Conservation (phyloP, 345 rosid species). For the Ricinus communis region DNA sequence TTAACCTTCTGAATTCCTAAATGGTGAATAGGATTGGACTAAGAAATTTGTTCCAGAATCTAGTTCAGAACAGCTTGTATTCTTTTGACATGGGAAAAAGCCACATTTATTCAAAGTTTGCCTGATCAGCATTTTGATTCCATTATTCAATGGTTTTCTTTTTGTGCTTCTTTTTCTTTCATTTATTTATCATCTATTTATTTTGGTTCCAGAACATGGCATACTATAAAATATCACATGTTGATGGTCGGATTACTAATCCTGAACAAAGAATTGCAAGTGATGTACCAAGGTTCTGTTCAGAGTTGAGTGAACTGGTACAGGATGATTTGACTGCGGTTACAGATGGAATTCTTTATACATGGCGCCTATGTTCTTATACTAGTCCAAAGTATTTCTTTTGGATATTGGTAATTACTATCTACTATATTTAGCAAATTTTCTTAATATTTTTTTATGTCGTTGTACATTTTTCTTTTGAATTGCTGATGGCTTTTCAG, state of each 20-base stretch:
- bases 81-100: background rate
- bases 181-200: constrained; percentile 5
- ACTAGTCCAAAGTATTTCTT: constrained; percentile 95
- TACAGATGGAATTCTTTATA: constrained; percentile 79
- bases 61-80: background rate
- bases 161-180: background rate
- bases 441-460: background rate
- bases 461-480: background rate
- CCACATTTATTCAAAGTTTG: background rate
- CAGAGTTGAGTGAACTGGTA: constrained; percentile 92
- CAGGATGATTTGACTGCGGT: constrained; percentile 91
- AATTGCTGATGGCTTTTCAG: constrained; percentile 7
- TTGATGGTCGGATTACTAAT: constrained; percentile 86
- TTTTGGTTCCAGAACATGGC: constrained; percentile 81
- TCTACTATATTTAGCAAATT: background rate
- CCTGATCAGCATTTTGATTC: background rate
- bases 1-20: background rate
- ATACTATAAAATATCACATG: constrained; percentile 95
- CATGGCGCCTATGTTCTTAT: constrained; percentile 96
- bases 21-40: too few species aligned
- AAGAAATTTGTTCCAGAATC: background rate
- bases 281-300: constrained; percentile 91
- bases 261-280: constrained; percentile 97
- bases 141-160: background rate
- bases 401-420: constrained; percentile 80